Evolutionary conservation across 805 yeast genomes (phyloP), one percentile per base, ranked within the genome.

Genomic region (Torulaspora quercuum): DNA sequence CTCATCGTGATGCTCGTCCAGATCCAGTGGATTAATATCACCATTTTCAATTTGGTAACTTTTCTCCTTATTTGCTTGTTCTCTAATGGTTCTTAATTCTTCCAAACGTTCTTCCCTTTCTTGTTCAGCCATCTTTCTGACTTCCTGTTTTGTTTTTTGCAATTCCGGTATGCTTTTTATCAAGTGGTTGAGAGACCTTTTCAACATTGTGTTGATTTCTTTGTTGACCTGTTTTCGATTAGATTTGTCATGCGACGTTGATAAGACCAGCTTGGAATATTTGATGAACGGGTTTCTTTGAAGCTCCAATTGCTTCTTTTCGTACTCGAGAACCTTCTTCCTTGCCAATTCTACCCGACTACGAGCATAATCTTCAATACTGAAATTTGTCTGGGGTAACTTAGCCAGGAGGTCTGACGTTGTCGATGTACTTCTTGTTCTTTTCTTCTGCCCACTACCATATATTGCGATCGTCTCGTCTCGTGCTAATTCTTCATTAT

Each of bases 331-430:
- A 1, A 56, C 68, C 44, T 53, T 57, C 34, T 53, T 65, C 44
- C 58, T 49, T 3, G 75, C 57, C 10, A 63, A 45, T 6, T 51
- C 55, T 11, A 68, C 45, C 35, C 86, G 63, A 24, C 68, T 68
- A 14, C 64, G 57, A 0, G 86, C 79, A 53, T 78, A 79, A 25
- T 64, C 75, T 9, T 68, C 75, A 25, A 83, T 67, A 57, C 82
- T 80, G 44, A 80, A 74, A 9, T 55, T 60, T 12, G 42, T 45
- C 15, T 35, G 41, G 7, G 41, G 37, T 9, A 35, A 35, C 24
- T 26, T 35, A 9, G 38, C 22, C 13, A 34, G 21, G 13, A 41
- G 41, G 7, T 39, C 43, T n/a, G 41, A 21, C 4, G 43, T 32
- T 12, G 16, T 30, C 11, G 29, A 24, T 9, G 21, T 25, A 6